Evolutionary conservation across 345 rosid genomes (phyloP), one percentile per base, ranked within the genome.

Genomic region (Euphorbia peplus): DNA sequence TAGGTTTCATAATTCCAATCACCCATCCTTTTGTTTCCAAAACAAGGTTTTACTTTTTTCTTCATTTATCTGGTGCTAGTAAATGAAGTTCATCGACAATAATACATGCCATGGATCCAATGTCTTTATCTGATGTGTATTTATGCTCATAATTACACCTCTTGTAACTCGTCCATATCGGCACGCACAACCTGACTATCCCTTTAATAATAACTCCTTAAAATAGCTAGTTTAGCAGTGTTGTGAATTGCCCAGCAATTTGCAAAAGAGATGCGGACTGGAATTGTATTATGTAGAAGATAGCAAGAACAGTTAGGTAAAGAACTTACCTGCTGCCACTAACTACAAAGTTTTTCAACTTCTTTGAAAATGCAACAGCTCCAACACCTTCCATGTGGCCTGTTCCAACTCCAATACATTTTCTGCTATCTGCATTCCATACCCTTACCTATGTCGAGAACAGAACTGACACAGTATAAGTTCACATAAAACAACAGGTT

Each of bases 311-410:
- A 41, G 66, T 48, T 28, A 25, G 12, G 35, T 48, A 2, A 19
- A 51, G 50, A 29, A 21, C 90, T 78, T 69, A 91, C 99, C 99
- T 89, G 67, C 97, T 91, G 60, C 93, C 99, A 75, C 93, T 89
- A 72, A 95, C 90, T 77, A 95, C 83, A 77, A 95, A 95, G 73
- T 78, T 83, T 19, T 46, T 74, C 63, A 51, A 60, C 79, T 80
- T 95, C 78, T 86, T 95, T 5, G 99, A 83, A 78, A 95, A 91
- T 71, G 95, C 89, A 72, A 95, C 84, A 58, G 99, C 96, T 73
- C 88, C 92, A 65, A 95, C 89, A 47, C 95, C 96, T 37, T 88
- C 95, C 86, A 79, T 86, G 82, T 95, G 99, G 65, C 99, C 96
- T 14, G 72, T 77, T 61, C 96, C 99, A 74, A 95, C 73, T 78